These are phyloP conservation scores for Diaporthe humulicola DNA, from an alignment of 2,329 filamentous ascomycete species.

Conservation along the genomic window DNA sequence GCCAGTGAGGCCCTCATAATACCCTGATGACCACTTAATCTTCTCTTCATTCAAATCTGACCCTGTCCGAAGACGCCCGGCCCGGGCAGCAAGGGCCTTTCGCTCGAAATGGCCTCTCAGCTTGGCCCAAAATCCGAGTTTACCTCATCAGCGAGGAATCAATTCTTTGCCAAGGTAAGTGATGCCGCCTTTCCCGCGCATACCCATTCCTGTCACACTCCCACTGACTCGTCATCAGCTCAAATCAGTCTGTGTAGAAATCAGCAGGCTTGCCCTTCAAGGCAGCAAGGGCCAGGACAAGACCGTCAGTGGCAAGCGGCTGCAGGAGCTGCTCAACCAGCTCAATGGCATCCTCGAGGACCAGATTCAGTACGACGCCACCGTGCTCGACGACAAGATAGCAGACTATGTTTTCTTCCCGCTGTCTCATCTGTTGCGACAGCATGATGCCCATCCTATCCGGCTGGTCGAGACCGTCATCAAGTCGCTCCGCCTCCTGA, in stretches of 20 bases:
- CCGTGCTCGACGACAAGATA: conserved; percentile 80
- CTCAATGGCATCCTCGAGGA: conserved; percentile 61
- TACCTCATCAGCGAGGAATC: conserved; percentile 43
- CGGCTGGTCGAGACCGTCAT: conserved; percentile 81
- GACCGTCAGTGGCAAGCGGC: conserved; percentile 55
- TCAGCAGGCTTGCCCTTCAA: conserved; percentile 69
- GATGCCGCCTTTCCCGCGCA: not conserved
- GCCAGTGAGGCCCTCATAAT: not conserved
- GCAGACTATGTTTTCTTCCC: conserved; percentile 98
- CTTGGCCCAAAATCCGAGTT: conserved; percentile 38
- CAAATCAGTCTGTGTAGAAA: conserved; percentile 72
- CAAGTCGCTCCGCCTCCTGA: conserved; percentile 79
- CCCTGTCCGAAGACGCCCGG: conserved; percentile 1
- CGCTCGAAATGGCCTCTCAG: conserved; percentile 34
- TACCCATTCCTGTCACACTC: not conserved
- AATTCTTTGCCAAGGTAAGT: conserved; percentile 46
- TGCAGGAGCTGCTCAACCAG: conserved; percentile 60
- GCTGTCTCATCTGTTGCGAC: conserved; percentile 85
- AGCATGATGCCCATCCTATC: conserved; percentile 78
- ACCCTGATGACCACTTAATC: too few species aligned
- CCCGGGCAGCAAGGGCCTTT: conserved; percentile 10
- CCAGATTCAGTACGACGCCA: conserved; percentile 58
- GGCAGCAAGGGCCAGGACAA: conserved; percentile 53
- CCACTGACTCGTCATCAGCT: conserved; percentile 58
- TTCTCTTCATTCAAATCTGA: not conserved